A percentile compares a stretch with the other conserved stretches of the same genome.
Conservation (phyloP, 1,284 basidiomycete genomes). For the Melampsora larici-populina region DNA sequence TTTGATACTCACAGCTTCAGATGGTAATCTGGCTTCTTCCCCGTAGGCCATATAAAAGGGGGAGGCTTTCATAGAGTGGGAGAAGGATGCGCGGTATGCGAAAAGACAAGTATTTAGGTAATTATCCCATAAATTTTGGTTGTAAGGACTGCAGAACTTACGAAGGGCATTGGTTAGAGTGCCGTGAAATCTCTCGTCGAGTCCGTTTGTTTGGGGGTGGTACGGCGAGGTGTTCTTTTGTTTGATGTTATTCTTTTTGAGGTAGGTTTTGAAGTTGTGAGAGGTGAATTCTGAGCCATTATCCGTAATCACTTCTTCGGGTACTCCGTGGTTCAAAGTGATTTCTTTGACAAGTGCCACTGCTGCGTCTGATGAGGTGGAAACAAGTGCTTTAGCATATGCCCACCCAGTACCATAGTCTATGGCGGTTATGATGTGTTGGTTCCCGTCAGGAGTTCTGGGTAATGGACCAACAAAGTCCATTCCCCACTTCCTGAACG, state of each 20-base stretch:
- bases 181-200: constrained; percentile 21
- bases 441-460: background rate
- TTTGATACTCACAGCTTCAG: no score
- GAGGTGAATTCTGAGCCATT: constrained; percentile 6
- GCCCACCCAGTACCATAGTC: constrained; percentile 35
- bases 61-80: no score
- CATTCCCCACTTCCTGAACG: no score
- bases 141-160: no score
- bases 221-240: constrained; percentile 6
- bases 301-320: constrained; percentile 10
- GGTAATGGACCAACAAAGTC: constrained; percentile 14
- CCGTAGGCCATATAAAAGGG: no score
- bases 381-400: background rate
- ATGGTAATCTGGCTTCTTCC: no score
- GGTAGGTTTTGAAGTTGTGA: background rate
- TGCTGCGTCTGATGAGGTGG: background rate
- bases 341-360: background rate
- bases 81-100: no score
- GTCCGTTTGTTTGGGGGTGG: constrained; percentile 26
- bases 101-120: no score
- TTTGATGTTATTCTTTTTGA: constrained; percentile 2
- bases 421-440: constrained; percentile 12
- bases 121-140: no score
- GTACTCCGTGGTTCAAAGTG: constrained; percentile 20
- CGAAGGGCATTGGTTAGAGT: no score